A percentile compares a stretch with the other conserved stretches of the same genome.
These are phyloP conservation scores for Aschersonia sp. DNA, from an alignment of 2,329 filamentous ascomycete genomes.

Conservation along the genomic window DNA sequence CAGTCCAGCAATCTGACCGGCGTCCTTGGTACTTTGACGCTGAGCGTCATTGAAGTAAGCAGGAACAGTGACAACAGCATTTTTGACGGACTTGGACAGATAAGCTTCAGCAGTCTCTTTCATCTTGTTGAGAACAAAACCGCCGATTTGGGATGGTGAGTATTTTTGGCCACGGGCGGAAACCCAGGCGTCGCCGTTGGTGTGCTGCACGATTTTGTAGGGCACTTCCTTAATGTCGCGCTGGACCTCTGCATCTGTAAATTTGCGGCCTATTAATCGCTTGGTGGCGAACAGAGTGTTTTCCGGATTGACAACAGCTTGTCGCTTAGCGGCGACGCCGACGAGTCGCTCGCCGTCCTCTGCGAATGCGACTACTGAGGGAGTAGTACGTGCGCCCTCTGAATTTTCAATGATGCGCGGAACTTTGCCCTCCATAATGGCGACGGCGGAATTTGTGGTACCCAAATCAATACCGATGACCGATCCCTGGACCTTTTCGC, in stretches of 20 bases:
- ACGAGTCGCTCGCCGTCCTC: slow-evolving; percentile 93
- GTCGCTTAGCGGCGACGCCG: slow-evolving; percentile 93
- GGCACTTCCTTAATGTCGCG: slow-evolving; percentile 94
- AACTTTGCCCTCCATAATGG: slow-evolving; percentile 91
- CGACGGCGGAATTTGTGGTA: slow-evolving; percentile 95
- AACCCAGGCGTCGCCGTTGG: slow-evolving; percentile 93
- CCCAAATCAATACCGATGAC: slow-evolving; percentile 98
- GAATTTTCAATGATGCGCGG: slow-evolving; percentile 97
- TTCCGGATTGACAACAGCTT: slow-evolving; percentile 95
- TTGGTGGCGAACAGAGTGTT: slow-evolving; percentile 98
- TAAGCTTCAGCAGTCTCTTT: slow-evolving; percentile 96
- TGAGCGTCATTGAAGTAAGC: slow-evolving; percentile 99
- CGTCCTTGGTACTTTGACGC: slow-evolving; percentile 96
- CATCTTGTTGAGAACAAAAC: slow-evolving; percentile 95
- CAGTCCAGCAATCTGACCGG: slow-evolving; percentile 87
- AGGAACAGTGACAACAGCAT: slow-evolving; percentile 91
- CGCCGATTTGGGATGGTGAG: slow-evolving; percentile 95
- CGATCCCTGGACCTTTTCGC: slow-evolving; percentile 78
- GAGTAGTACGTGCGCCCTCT: slow-evolving; percentile 51
- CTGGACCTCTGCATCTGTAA: slow-evolving; percentile 85
- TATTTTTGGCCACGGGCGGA: slow-evolving; percentile 88
- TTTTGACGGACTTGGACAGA: slow-evolving; percentile 80
- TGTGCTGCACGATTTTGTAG: slow-evolving; percentile 97
- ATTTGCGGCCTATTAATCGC: slow-evolving; percentile 96
- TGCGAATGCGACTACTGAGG: slow-evolving; percentile 89